Evolutionary conservation across 768 basidiomycete genomes (phyloP).

Genomic region (Saitozyma sp.): DNA sequence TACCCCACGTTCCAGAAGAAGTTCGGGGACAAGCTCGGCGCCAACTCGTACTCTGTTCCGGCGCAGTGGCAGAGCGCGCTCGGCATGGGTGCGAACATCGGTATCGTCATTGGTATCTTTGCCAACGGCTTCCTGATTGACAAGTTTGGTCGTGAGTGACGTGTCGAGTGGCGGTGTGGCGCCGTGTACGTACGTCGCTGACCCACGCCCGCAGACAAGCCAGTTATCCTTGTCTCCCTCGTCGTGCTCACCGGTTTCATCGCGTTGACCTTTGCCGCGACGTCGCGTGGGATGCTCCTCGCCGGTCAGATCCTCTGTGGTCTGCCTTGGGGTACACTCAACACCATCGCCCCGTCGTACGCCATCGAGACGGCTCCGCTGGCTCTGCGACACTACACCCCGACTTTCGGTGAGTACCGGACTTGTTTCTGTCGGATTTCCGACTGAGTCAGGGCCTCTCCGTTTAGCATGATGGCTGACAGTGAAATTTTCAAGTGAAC

Average conservation of each 20-base stretch:
- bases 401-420: too few relatives aligned
- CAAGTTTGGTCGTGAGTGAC: not conserved
- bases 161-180: too few relatives aligned
- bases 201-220: too few relatives aligned
- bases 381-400: conserved; percentile 33
- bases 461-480: too few relatives aligned
- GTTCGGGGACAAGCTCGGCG: not conserved
- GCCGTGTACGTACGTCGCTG: too few relatives aligned
- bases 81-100: not conserved
- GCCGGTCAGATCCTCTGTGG: conserved; percentile 34
- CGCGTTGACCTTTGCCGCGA: not conserved
- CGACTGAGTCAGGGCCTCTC: too few relatives aligned
- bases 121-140: conserved; percentile 6
- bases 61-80: conserved; percentile 2
- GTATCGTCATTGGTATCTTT: conserved; percentile 5
- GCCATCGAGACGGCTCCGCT: conserved; percentile 41
- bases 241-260: conserved; percentile 2
- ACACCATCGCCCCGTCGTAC: conserved; percentile 37
- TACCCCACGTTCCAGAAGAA: conserved; percentile 4
- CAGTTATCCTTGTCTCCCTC: not conserved
- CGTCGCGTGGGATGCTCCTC: conserved; percentile 15
- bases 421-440: too few relatives aligned
- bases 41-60: not conserved
- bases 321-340: conserved; percentile 47
- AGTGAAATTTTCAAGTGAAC: too few relatives aligned